These are phyloP conservation scores for Blastocrithidia nonstop DNA, from an alignment of 208 protist species.

Conservation along the genomic window DNA sequence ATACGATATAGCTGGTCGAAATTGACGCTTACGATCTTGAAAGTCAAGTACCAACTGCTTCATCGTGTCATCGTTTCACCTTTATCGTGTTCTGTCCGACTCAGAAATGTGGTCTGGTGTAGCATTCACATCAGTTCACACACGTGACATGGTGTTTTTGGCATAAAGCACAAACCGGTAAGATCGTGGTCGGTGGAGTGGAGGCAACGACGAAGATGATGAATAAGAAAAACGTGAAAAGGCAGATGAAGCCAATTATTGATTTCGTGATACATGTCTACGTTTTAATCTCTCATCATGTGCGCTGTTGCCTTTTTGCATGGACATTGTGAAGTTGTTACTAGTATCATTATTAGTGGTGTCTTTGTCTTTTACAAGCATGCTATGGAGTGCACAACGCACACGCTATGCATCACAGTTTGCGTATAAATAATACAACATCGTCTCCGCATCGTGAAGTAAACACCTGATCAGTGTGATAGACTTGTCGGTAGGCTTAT, in stretches of 20 bases:
- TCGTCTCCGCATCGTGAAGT: slow-evolving; percentile 64
- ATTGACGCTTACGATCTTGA: slow-evolving; percentile 40
- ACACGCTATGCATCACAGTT: slow-evolving; percentile 60
- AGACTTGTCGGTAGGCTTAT: slow-evolving; percentile 9
- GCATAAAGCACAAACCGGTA: slow-evolving; percentile 59
- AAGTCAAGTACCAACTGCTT: slow-evolving; percentile 65
- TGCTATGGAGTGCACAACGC: slow-evolving; percentile 30
- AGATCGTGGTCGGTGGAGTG: slow-evolving; percentile 23
- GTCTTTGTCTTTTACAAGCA: neutral
- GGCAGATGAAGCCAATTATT: too few relatives aligned
- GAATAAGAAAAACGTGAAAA: too few relatives aligned
- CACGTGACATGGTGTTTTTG: slow-evolving; percentile 63
- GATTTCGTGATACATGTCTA: too few relatives aligned
- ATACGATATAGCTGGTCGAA: slow-evolving; percentile 11
- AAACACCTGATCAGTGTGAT: slow-evolving; percentile 32
- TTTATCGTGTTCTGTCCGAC: slow-evolving; percentile 52
- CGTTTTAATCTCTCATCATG: too few relatives aligned
- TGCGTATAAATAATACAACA: slow-evolving; percentile 49
- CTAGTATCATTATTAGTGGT: neutral
- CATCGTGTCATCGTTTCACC: slow-evolving; percentile 70
- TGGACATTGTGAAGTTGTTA: too few relatives aligned
- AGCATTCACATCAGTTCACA: slow-evolving; percentile 17
- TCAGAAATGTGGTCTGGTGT: slow-evolving; percentile 49
- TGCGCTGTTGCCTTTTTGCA: too few relatives aligned
- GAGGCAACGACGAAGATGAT: too few relatives aligned